Base-by-base conservation (phyloP, 352 stramenopile genomes). In the Pythium phragmiticola region DNA sequence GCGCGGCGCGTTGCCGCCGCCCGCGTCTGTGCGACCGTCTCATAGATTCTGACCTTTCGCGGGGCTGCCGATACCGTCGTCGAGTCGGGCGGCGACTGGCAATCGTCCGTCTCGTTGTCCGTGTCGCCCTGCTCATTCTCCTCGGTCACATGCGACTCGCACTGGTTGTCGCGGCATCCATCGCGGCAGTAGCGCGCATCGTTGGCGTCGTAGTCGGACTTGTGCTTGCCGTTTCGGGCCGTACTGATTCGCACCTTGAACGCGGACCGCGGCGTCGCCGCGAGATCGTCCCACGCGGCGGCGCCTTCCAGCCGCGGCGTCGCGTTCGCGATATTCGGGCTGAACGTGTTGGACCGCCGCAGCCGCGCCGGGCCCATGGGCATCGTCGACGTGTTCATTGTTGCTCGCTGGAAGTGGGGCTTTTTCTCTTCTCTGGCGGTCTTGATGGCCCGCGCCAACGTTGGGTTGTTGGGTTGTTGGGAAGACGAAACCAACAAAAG, bases 191-290 rank as follows among this genome's bases (percentile, higher is more conserved):
- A 30, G 26, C 26, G 26, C 26, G 60, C 59, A 23, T 65, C 48
- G 7, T 68, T 61, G 34, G 63, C 63, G 65, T 73, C 65, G 48
- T 60, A 66, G 45, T 65, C 68, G 43, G 41, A 49, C 30, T 45
- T n/a, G 23, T 55, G 50, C 37, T 33, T 9, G 2, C 26, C 26
- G 26, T 30, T 30, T 5, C 47, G 34, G 2, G 21, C 28, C 19
- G n/a, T 39, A 30, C 56, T 3, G 55, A 57, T 12, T 45, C 65
- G 51, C 16, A 65, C 4, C 13, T 39, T 52, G 39, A 58, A 51
- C 41, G 43, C 51, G 12, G 41, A 42, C 28, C 50, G 54, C 41
- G 48, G 30, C 2, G 49, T 30, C 13, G n/a, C 58, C 21, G 14
- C 33, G 23, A 58, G 21, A 36, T 58, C 52, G 23, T 58, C 52